Base-by-base conservation (phyloP, 805 yeast species). In the Clavispora santaluciae region DNA sequence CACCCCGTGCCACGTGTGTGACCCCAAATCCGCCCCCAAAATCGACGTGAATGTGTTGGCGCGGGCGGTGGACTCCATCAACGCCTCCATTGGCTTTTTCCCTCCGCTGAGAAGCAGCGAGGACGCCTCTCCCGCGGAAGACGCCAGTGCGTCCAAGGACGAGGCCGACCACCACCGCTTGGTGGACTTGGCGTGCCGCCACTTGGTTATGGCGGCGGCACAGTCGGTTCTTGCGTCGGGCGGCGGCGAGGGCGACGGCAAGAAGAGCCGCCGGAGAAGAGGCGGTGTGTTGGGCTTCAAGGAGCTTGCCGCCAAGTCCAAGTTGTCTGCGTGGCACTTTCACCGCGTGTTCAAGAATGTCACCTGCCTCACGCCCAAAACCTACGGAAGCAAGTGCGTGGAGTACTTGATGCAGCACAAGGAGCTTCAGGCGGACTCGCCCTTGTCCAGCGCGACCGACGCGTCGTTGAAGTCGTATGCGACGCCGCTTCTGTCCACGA, bases 271-370 rank as follows among this genome's bases (percentile, higher is more conserved):
- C 58, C 73, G 76, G 57, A 76, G 85, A 68, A 71, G 87, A 60
- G 91, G 91, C 15, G 89, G 88, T 31, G 86, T 83, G 9, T 63
- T 83, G 35, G 91, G 90, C 0, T 88, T 88, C 67, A 85, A 86
- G 60, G 95, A 88, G 59, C 72, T 88, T 55, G 96, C 95, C 7
- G 81, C 86, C 16, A 84, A 87, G 56, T 81, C 89, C 8, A 83
- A 83, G 50, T 72, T 88, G 44, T 78, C 87, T 9, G 93, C 95
- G 20, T 88, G 95, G 95, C 96, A 88, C 62, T 88, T 88, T 63
- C 96, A 88, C 68, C 70, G 96, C 38, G 95, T 88, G 18, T 88
- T 88, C 70, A 83, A 88, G 61, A 76, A 82, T 41, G 86, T 87
- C 45, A 85, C 95, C 5, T 91, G 95, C 2, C 73, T 86, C 43